These are phyloP conservation scores for Colletotrichum theobromicola DNA, from an alignment of 2,329 filamentous ascomycete species.

Conservation along the genomic window DNA sequence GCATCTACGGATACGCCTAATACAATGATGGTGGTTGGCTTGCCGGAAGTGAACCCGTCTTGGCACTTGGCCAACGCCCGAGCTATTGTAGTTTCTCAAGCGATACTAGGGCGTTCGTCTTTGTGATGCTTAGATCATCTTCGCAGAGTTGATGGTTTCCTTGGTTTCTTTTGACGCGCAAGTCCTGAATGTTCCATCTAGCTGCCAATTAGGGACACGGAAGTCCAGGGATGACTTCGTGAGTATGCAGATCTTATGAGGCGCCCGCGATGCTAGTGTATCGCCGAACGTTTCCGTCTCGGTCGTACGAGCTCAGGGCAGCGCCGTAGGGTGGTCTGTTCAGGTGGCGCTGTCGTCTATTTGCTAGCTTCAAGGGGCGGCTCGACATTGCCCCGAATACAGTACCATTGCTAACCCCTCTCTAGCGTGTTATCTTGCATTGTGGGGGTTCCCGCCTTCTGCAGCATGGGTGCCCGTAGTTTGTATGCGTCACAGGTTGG, in stretches of 20 bases:
- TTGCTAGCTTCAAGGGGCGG: neutral
- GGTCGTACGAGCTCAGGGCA: neutral
- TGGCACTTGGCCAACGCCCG: neutral
- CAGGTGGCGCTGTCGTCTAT: neutral
- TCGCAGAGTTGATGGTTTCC: neutral
- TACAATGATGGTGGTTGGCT: neutral
- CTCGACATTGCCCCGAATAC: neutral
- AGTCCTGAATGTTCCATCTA: neutral
- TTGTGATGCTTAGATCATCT: neutral
- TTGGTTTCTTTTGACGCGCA: neutral
- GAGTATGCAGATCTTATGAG: neutral
- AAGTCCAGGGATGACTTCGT: neutral
- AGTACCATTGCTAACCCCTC: neutral
- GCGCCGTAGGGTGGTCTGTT: neutral
- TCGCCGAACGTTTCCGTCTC: neutral
- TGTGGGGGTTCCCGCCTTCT: neutral
- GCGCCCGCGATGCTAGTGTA: neutral
- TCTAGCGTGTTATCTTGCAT: neutral
- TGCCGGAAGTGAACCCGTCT: neutral
- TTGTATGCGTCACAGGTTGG: neutral
- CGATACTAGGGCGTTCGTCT: neutral
- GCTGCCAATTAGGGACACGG: neutral
- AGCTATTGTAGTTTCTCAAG: neutral
- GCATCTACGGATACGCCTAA: neutral
- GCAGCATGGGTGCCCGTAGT: neutral